Conservation (phyloP, 148 eudicot species). For the Suaeda aralocaspica region DNA sequence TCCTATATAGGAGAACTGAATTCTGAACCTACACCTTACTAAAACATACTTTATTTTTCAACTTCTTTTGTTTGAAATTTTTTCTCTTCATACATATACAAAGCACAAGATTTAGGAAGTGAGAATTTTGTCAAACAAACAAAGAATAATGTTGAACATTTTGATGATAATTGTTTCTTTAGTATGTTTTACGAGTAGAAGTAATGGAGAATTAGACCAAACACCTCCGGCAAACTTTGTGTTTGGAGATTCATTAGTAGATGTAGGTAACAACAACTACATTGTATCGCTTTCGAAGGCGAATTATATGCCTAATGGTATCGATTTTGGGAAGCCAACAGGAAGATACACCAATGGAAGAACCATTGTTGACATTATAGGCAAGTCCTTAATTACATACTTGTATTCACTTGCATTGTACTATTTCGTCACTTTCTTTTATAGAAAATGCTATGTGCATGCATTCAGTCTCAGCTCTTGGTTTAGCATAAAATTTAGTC, state of each 20-base stretch:
- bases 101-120: neutral
- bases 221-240: constrained; percentile 58
- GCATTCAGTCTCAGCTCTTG: too few species aligned
- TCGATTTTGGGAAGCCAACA: constrained; percentile 69
- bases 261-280: constrained; percentile 77
- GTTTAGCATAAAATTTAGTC: too few species aligned
- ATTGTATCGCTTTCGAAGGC: constrained; percentile 62
- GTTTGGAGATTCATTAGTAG: constrained; percentile 82
- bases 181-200: neutral
- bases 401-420: too few species aligned
- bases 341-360: constrained; percentile 77
- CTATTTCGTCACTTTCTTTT: too few species aligned
- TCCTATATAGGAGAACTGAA: too few species aligned
- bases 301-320: constrained; percentile 55
- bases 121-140: constrained; percentile 6
- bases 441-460: too few species aligned
- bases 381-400: constrained; percentile 25
- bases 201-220: neutral
- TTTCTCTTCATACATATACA: too few species aligned
- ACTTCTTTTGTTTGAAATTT: too few species aligned
- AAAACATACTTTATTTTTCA: too few species aligned
- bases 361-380: constrained; percentile 70
- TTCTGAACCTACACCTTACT: too few species aligned
- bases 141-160: neutral
- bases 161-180: neutral